A percentile compares a stretch with the other conserved stretches of the same genome.
These are phyloP conservation scores for Lactifluus pinguis DNA, from an alignment of 768 basidiomycete genomes.

Conservation along the genomic window DNA sequence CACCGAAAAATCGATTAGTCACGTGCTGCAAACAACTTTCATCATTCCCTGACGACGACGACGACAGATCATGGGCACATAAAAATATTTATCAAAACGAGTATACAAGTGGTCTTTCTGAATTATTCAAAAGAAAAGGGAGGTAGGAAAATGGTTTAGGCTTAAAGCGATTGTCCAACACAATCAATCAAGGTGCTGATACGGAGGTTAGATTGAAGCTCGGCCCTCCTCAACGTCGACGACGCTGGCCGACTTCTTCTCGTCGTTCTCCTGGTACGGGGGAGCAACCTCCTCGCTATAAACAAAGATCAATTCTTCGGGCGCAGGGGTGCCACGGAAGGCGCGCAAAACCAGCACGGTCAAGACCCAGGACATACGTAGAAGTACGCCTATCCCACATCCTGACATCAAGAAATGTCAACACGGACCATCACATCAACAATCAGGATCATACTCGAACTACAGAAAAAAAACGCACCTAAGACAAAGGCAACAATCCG, in stretches of 20 bases:
- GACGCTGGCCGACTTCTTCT: background rate
- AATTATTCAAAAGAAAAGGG: no score
- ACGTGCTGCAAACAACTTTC: no score
- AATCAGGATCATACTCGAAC: background rate
- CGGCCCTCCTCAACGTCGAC: background rate
- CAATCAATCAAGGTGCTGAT: no score
- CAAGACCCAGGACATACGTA: conserved; percentile 75
- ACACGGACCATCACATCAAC: background rate
- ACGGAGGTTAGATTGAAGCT: background rate
- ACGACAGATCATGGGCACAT: no score
- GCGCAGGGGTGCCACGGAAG: conserved; percentile 32
- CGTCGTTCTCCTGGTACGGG: background rate
- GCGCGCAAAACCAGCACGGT: conserved; percentile 51
- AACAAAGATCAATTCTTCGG: conserved; percentile 22
- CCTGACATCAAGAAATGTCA: conserved; percentile 32
- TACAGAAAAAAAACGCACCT: conserved; percentile 35
- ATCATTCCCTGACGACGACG: no score
- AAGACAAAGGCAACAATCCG: conserved; percentile 76
- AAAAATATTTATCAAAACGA: no score
- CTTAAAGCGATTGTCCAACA: no score
- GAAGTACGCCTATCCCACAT: conserved; percentile 75
- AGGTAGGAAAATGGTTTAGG: no score
- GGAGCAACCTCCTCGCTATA: conserved; percentile 12
- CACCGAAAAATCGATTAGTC: no score
- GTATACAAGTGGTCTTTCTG: no score